phyloP scores from a whole-genome alignment of 192 early-diverging fungal species.

The Linnemannia schmuckeri region DNA sequence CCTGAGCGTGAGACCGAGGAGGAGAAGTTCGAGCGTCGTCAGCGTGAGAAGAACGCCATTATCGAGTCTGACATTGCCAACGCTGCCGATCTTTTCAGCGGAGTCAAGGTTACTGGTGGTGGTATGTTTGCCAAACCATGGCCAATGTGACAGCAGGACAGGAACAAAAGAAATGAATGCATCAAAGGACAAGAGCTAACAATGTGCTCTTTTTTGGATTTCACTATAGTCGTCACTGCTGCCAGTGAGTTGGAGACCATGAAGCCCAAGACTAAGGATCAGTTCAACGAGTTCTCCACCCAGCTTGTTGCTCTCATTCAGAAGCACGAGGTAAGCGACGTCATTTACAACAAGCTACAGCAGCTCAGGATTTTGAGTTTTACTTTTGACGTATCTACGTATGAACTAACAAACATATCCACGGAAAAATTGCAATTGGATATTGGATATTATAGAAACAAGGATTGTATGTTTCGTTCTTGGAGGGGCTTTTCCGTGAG shows the following conservation, averaged over 20 bases:
- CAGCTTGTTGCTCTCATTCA: slow-evolving; percentile 72
- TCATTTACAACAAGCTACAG: neutral
- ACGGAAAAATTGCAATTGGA: neutral
- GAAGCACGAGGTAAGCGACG: slow-evolving; percentile 61
- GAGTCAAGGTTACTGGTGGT: slow-evolving; percentile 68
- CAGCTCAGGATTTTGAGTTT: no score
- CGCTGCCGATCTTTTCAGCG: slow-evolving; percentile 74
- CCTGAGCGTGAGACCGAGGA: slow-evolving; percentile 64
- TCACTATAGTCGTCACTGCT: slow-evolving; percentile 32
- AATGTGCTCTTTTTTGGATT: neutral
- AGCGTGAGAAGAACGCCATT: slow-evolving; percentile 67
- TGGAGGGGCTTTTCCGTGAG: slow-evolving; percentile 77
- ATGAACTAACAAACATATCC: neutral
- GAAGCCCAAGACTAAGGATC: slow-evolving; percentile 75
- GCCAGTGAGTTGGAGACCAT: slow-evolving; percentile 57
- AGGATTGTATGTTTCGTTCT: slow-evolving; percentile 66
- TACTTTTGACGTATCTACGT: neutral
- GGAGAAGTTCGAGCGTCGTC: slow-evolving; percentile 65
- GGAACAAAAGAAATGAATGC: neutral
- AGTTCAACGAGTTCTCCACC: slow-evolving; percentile 75
- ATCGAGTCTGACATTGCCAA: slow-evolving; percentile 75
- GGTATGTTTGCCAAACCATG: slow-evolving; percentile 18
- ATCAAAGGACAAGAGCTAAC: slow-evolving; percentile 5
- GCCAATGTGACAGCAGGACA: neutral
- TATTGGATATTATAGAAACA: slow-evolving; percentile 51